phyloP scores from a whole-genome alignment of 2,329 filamentous ascomycete genomes.

The Monilinia fructigena region DNA sequence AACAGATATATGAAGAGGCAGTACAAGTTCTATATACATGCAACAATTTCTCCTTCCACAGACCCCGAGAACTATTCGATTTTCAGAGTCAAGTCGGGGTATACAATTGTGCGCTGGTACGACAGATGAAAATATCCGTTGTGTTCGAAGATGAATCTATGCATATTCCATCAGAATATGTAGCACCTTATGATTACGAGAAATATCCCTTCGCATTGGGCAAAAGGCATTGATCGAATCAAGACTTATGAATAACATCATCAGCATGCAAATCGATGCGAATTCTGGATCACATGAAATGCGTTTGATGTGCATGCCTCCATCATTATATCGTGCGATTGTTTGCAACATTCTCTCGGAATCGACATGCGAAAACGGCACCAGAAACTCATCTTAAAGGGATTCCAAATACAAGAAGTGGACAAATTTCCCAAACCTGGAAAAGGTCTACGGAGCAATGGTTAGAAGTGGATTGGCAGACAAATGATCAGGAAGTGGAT shows the following conservation, averaged over 20 bases:
- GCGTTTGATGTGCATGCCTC: slow-evolving; percentile 16
- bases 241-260: slow-evolving; percentile 7
- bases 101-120: slow-evolving; percentile 13
- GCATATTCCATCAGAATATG: slow-evolving; percentile 5
- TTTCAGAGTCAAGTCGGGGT: slow-evolving; percentile 15
- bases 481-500: slow-evolving; percentile 12
- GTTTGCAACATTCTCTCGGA: slow-evolving; percentile 13
- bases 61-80: slow-evolving; percentile 15
- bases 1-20: slow-evolving; percentile 16
- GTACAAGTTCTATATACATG: slow-evolving; percentile 11
- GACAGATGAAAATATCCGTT: slow-evolving; percentile 18
- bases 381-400: slow-evolving; percentile 16
- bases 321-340: slow-evolving; percentile 12
- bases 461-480: slow-evolving; percentile 16
- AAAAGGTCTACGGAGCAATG: slow-evolving; percentile 16
- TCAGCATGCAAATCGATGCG: slow-evolving; percentile 18
- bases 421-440: slow-evolving; percentile 17
- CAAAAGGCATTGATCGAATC: slow-evolving; percentile 13
- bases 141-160: slow-evolving; percentile 16
- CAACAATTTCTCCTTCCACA: slow-evolving; percentile 21
- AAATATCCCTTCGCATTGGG: slow-evolving; percentile 21
- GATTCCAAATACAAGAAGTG: slow-evolving; percentile 9
- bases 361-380: not conserved
- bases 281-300: slow-evolving; percentile 7
- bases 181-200: slow-evolving; percentile 17